Base-by-base conservation (phyloP, 768 basidiomycete species). In the Plicaturopsis crispa region DNA sequence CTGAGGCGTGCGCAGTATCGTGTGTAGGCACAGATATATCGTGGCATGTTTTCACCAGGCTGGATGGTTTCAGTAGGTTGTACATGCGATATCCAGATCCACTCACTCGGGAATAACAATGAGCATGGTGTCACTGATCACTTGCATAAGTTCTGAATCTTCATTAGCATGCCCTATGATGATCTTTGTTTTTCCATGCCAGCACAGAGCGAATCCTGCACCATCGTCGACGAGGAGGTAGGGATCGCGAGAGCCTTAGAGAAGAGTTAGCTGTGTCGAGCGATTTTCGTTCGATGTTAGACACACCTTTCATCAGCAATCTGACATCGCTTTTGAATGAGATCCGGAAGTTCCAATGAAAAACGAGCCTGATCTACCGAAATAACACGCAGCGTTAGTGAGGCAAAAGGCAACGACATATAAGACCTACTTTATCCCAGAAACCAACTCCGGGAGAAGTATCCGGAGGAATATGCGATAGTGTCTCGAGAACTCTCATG, bases 101-200 rank as follows among this genome's bases (percentile, higher is more conserved):
- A 61, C 81, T 59, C 54, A 91, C 87, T 85, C 80, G 5, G 93
- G 93, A 40, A 96, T 80, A 4, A 82, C 80, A 38, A 96, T 78
- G 24, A 83, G 57, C 73, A 92, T 85, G 4, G 75, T 69, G 22
- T 90, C 79, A 48, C 88, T 87, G 33, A 66, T 66, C 22, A 96
- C 75, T 63, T 97, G 91, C 20, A 92, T 69, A 17, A 91, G 61
- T 54, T 97, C 92, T 31, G 64, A 63, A 46, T 89, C 77, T 16
- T 67, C 62, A 52, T 92, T 91, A 35, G 66, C 66, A 40, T 78
- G 71, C 12, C 78, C 84, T 38, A 96, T 73, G 1, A 72, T 64
- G 33, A 93, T 61, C 35, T 72, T 71, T 4, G 90, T 78, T 48
- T 73, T 70, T 37, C 88, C 89, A 51, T 73, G 69, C 85, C 87